Evolutionary conservation across 768 basidiomycete species (phyloP).

Genomic region (Tricholoma furcatifolium): DNA sequence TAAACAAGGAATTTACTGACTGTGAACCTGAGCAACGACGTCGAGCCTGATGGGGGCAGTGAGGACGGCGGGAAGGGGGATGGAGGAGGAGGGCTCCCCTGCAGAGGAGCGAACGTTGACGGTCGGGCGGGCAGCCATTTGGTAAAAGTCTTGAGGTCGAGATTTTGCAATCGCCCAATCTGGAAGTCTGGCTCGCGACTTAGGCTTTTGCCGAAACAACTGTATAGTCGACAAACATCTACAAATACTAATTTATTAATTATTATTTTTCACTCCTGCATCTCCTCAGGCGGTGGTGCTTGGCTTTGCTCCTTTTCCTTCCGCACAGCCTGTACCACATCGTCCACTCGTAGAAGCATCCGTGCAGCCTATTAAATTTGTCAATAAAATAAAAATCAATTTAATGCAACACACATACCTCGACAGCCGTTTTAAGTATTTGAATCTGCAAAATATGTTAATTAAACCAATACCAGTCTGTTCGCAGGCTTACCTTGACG

Average conservation of each 20-base stretch:
- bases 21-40: constrained; percentile 98
- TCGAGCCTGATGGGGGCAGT: constrained; percentile 98
- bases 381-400: background rate
- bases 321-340: constrained; percentile 87
- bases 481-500: constrained; percentile 64
- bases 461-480: background rate
- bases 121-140: constrained; percentile 94
- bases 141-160: constrained; percentile 45
- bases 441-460: constrained; percentile 59
- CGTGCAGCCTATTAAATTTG: constrained; percentile 66
- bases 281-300: constrained; percentile 56
- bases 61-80: constrained; percentile 93
- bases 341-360: constrained; percentile 89
- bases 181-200: constrained; percentile 14
- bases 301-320: constrained; percentile 64
- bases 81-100: constrained; percentile 87
- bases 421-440: constrained; percentile 95
- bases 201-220: constrained; percentile 43
- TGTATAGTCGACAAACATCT: constrained; percentile 29
- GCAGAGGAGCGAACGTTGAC: constrained; percentile 77
- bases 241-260: constrained; percentile 2
- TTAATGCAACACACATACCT: constrained; percentile 44
- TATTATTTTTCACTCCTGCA: constrained; percentile 24
- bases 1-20: constrained; percentile 65
- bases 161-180: constrained; percentile 25